Evolutionary conservation across 2,329 filamentous ascomycete genomes (phyloP).

Genomic region (Sporothrix brasiliensis): DNA sequence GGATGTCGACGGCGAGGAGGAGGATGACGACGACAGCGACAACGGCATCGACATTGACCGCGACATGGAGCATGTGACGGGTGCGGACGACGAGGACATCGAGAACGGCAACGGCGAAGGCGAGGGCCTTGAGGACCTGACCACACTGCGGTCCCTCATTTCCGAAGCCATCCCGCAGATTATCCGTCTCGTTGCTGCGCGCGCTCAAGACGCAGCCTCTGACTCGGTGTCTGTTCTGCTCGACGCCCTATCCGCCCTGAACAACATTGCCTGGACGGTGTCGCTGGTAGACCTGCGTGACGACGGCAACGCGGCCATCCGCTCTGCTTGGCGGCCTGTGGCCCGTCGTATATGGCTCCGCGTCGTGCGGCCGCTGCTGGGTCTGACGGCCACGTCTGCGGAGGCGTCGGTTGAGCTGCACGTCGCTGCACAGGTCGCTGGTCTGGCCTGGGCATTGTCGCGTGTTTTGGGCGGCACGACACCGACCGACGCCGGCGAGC

Average conservation of each 20-base stretch:
- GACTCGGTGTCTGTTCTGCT: slow-evolving; percentile 52
- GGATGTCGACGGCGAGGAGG: slow-evolving; percentile 38
- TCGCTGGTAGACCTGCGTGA: slow-evolving; percentile 63
- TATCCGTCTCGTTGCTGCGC: slow-evolving; percentile 51
- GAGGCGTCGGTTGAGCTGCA: slow-evolving; percentile 64
- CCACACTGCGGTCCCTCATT: slow-evolving; percentile 56
- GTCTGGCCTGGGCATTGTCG: slow-evolving; percentile 67
- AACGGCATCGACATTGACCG: slow-evolving; percentile 39
- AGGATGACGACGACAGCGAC: slow-evolving; percentile 40
- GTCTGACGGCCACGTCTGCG: slow-evolving; percentile 34
- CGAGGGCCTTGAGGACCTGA: slow-evolving; percentile 55
- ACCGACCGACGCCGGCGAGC: slow-evolving; percentile 57
- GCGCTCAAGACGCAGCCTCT: slow-evolving; percentile 43
- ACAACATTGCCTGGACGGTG: slow-evolving; percentile 69
- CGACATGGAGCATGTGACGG: slow-evolving; percentile 67
- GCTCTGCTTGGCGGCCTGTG: slow-evolving; percentile 57
- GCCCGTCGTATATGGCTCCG: slow-evolving; percentile 61
- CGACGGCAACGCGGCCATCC: slow-evolving; percentile 55
- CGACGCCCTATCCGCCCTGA: slow-evolving; percentile 62
- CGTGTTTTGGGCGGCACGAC: slow-evolving; percentile 56
- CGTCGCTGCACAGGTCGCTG: slow-evolving; percentile 63
- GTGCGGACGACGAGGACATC: slow-evolving; percentile 47
- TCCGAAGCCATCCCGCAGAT: slow-evolving; percentile 53
- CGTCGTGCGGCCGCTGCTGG: slow-evolving; percentile 59
- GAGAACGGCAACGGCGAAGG: slow-evolving; percentile 48